A percentile compares a stretch with the other conserved stretches of the same genome.
phyloP scores from a whole-genome alignment of 108 stramenopile species.

The Fragilariopsis cylindrus region DNA sequence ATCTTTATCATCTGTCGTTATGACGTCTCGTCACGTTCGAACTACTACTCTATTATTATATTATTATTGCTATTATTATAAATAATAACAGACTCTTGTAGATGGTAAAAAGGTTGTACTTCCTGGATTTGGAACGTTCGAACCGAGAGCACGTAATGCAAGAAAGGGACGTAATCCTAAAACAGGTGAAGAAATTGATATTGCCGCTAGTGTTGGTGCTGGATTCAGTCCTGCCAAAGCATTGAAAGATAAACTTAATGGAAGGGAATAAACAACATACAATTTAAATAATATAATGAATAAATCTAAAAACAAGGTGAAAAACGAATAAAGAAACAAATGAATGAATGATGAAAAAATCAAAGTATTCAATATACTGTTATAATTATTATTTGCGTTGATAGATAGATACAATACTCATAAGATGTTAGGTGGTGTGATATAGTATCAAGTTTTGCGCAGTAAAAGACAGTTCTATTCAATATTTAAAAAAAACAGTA shows the following conservation, averaged over 20 bases:
- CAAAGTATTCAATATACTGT: background rate
- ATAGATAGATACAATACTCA: too few relatives aligned
- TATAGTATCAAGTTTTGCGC: too few relatives aligned
- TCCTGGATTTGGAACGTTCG: constrained; percentile 91
- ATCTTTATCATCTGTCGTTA: too few relatives aligned
- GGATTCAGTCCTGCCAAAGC: constrained; percentile 83
- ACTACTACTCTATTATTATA: background rate
- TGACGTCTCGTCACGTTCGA: too few relatives aligned
- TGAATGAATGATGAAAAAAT: background rate
- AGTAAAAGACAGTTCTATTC: too few relatives aligned
- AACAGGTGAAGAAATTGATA: constrained; percentile 87
- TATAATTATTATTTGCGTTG: background rate
- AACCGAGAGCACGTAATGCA: constrained; percentile 68
- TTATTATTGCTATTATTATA: background rate
- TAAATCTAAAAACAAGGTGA: background rate
- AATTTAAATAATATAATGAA: background rate
- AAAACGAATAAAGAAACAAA: background rate
- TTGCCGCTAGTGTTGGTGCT: constrained; percentile 69
- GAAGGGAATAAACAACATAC: constrained; percentile 14
- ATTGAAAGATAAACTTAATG: constrained; percentile 86
- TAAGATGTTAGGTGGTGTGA: too few relatives aligned
- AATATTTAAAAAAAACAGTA: too few relatives aligned
- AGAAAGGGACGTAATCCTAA: constrained; percentile 90
- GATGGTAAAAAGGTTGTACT: constrained; percentile 70
- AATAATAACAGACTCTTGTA: constrained; percentile 47